Conservation (phyloP, 352 stramenopile species). For the Thalassiosira pacifica region DNA sequence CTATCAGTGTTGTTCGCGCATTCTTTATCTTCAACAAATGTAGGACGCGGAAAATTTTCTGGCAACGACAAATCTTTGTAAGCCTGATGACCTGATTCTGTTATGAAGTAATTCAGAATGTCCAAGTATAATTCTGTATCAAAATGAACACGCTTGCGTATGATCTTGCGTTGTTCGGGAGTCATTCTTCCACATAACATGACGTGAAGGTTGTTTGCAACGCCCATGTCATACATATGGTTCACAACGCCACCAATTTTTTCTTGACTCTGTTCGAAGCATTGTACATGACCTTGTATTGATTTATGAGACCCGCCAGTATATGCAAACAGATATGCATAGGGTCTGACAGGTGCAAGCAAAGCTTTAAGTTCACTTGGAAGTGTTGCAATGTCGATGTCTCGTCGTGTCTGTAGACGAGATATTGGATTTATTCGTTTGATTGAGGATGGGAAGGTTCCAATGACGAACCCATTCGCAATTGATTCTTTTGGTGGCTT, state of each 20-base stretch:
- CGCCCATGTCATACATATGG: not conserved
- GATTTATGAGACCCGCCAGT: no score
- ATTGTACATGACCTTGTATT: slow-evolving; percentile 17
- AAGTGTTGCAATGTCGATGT: slow-evolving; percentile 4
- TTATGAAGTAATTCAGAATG: slow-evolving; percentile 26
- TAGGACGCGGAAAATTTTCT: slow-evolving; percentile 2
- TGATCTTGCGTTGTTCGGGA: slow-evolving; percentile 23
- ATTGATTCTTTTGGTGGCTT: slow-evolving; percentile 17
- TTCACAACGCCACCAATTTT: no score
- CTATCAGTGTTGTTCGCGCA: not conserved
- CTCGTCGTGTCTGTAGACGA: not conserved
- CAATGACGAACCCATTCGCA: slow-evolving; percentile 15
- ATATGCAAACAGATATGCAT: slow-evolving; percentile 35
- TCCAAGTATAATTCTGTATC: slow-evolving; percentile 27
- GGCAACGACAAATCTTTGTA: not conserved
- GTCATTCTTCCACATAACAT: slow-evolving; percentile 43
- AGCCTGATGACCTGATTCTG: slow-evolving; percentile 32
- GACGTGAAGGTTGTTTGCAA: slow-evolving; percentile 1
- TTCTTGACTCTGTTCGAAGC: slow-evolving; percentile 14
- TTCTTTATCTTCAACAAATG: slow-evolving; percentile 5
- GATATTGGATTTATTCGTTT: not conserved
- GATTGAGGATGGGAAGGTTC: not conserved
- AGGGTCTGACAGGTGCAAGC: not conserved
- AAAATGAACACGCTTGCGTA: slow-evolving; percentile 1
- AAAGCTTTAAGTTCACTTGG: not conserved